Evolutionary conservation across 163 green algal species (phyloP).

Genomic region (Smithsoniella earleae): DNA sequence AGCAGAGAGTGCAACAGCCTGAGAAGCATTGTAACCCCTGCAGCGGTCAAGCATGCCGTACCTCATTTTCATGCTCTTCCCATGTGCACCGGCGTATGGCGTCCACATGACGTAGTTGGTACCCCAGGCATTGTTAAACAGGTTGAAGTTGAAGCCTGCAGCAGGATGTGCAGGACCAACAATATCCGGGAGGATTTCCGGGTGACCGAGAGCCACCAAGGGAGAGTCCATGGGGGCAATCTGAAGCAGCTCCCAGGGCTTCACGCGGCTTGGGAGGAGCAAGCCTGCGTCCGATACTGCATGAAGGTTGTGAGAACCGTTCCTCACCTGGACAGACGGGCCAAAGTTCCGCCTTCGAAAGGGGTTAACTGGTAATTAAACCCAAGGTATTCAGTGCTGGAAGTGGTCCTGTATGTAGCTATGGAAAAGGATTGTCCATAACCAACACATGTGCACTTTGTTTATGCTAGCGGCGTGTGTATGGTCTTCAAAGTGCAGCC

Average conservation of each 20-base stretch:
- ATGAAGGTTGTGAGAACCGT: slow-evolving; percentile 26
- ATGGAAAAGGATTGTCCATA: no score
- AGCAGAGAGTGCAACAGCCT: no score
- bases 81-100: background rate
- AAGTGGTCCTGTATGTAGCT: no score
- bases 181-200: slow-evolving; percentile 11
- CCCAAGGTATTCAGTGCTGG: no score
- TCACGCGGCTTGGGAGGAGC: background rate
- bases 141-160: slow-evolving; percentile 16
- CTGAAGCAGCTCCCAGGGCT: slow-evolving; percentile 20
- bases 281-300: slow-evolving; percentile 6
- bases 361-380: no score
- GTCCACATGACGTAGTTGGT: slow-evolving; percentile 31
- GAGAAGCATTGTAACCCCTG: no score
- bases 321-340: background rate
- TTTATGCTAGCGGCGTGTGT: no score
- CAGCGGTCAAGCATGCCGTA: no score
- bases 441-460: no score
- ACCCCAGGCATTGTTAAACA: slow-evolving; percentile 26
- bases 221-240: slow-evolving; percentile 7
- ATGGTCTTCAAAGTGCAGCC: no score
- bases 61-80: background rate
- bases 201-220: slow-evolving; percentile 7
- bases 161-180: background rate
- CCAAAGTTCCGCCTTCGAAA: no score